These are phyloP conservation scores for Euphorbia pulcherrima DNA, from an alignment of 345 rosid genomes.

Conservation along the genomic window DNA sequence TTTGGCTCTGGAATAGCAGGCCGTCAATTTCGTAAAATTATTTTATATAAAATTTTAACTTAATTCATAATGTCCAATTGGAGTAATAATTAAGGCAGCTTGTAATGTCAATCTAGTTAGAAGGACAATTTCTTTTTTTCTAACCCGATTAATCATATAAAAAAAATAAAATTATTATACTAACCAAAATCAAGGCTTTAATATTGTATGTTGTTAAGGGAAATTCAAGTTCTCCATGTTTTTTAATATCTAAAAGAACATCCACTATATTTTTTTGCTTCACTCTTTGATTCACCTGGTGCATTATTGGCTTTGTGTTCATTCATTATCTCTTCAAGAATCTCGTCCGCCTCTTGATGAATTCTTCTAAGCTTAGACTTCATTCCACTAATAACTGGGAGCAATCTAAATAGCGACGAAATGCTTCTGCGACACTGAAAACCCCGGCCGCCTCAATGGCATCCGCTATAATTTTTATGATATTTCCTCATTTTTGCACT, in stretches of 20 bases:
- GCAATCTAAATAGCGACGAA: slow-evolving; percentile 1
- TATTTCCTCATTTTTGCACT: slow-evolving; percentile 19
- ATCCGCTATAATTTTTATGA: slow-evolving; percentile 9
- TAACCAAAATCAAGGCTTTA: slow-evolving; percentile 36
- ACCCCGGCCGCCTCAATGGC: not conserved
- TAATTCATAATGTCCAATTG: too few relatives aligned
- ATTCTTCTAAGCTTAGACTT: not conserved
- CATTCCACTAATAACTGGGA: not conserved
- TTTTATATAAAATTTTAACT: too few relatives aligned
- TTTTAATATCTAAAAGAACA: slow-evolving; percentile 33
- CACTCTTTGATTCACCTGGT: not conserved
- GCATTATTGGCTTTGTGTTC: slow-evolving; percentile 3
- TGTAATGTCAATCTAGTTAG: too few relatives aligned
- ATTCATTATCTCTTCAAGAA: not conserved
- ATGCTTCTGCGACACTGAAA: slow-evolving; percentile 7
- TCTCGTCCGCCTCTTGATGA: not conserved
- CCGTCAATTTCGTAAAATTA: too few relatives aligned
- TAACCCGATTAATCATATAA: too few relatives aligned
- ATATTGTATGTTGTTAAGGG: slow-evolving; percentile 20
- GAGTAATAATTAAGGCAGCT: too few relatives aligned
- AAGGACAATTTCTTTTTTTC: too few relatives aligned
- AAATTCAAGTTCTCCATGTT: slow-evolving; percentile 10
- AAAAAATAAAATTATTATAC: not conserved
- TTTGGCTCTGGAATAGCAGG: too few relatives aligned
- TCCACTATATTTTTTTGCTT: slow-evolving; percentile 20